These are phyloP conservation scores for Agapanthus africanus DNA, from an alignment of 106 monocot genomes.

Conservation along the genomic window DNA sequence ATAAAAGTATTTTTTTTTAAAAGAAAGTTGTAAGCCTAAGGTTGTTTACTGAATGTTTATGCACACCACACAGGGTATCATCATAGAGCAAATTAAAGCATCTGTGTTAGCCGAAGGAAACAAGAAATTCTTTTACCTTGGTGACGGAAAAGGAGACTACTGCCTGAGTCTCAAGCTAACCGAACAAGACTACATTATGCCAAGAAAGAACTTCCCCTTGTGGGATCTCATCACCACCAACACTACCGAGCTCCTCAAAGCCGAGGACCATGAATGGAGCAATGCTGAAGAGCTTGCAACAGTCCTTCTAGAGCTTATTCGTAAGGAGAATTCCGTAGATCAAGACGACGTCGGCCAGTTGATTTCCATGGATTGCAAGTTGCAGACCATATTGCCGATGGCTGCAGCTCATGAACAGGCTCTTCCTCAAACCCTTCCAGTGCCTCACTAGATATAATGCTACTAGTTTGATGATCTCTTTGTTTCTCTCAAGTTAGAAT, in stretches of 20 bases:
- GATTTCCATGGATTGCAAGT: constrained; percentile 28
- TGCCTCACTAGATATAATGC: constrained; percentile 35
- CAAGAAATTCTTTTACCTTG: constrained; percentile 48
- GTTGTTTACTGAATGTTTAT: too few relatives aligned
- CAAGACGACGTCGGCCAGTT: neutral
- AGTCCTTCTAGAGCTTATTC: constrained; percentile 28
- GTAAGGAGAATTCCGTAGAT: neutral
- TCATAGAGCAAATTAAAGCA: constrained; percentile 36
- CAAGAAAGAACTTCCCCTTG: constrained; percentile 42
- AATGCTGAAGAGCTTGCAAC: constrained; percentile 33
- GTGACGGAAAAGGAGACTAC: constrained; percentile 66
- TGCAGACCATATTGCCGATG: constrained; percentile 11
- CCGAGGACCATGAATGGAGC: constrained; percentile 47
- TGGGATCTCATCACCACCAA: constrained; percentile 43
- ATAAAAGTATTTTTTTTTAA: too few relatives aligned
- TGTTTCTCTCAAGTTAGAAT: too few relatives aligned
- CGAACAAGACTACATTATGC: constrained; percentile 47
- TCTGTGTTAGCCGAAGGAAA: constrained; percentile 19
- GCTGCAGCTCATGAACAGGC: constrained; percentile 14
- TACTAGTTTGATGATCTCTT: too few relatives aligned
- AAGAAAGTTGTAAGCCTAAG: too few relatives aligned
- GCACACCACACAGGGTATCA: constrained; percentile 34
- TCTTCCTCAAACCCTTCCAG: constrained; percentile 26
- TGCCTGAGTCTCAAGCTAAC: constrained; percentile 36
- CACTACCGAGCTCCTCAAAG: constrained; percentile 18